These are phyloP conservation scores for Flaveria trinervia DNA, from an alignment of 129 eudicot genomes.

Conservation along the genomic window DNA sequence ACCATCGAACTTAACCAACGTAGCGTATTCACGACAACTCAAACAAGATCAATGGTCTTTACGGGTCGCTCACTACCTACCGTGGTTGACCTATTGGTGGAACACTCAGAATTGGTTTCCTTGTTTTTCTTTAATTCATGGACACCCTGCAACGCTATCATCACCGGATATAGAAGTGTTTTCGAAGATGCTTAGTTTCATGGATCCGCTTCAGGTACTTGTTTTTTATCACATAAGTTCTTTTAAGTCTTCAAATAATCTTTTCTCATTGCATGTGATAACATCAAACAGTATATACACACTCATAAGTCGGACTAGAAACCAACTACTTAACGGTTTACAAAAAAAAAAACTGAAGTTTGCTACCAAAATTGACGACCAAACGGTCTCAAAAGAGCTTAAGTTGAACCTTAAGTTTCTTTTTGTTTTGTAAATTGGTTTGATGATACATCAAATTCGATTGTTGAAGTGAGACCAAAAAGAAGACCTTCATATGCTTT, in stretches of 20 bases:
- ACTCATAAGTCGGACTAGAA: too few relatives aligned
- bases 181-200: not conserved
- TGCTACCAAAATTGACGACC: too few relatives aligned
- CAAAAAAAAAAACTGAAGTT: too few relatives aligned
- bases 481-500: not conserved
- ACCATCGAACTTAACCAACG: constrained; percentile 54
- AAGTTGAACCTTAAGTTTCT: not conserved
- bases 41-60: constrained; percentile 64
- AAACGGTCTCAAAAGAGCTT: too few relatives aligned
- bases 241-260: not conserved
- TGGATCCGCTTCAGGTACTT: not conserved
- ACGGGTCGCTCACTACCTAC: constrained; percentile 64
- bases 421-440: not conserved
- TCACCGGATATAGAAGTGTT: constrained; percentile 36
- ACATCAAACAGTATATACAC: not conserved
- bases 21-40: constrained; percentile 50
- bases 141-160: constrained; percentile 30
- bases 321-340: too few relatives aligned
- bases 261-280: not conserved
- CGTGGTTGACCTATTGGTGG: constrained; percentile 87
- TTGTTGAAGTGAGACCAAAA: not conserved
- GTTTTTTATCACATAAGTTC: not conserved
- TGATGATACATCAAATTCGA: not conserved
- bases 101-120: constrained; percentile 58
- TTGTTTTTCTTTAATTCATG: constrained; percentile 24